These are phyloP conservation scores for Protea cynaroides DNA, from an alignment of 164 flowering plant genomes.

Conservation along the genomic window DNA sequence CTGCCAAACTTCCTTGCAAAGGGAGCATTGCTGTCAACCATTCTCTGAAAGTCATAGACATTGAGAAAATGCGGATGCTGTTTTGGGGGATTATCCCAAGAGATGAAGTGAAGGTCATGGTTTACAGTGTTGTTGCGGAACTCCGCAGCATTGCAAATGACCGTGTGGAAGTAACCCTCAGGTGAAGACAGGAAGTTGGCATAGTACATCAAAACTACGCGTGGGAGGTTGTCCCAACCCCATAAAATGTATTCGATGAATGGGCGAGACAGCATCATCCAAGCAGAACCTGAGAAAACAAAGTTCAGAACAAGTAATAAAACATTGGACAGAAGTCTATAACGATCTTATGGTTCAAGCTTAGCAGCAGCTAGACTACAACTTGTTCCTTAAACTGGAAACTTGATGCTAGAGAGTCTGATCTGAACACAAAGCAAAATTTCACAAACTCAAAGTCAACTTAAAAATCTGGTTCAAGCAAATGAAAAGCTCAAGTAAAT, in stretches of 20 bases:
- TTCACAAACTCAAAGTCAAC: too few relatives aligned
- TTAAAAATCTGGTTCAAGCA: too few relatives aligned
- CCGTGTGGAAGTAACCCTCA: constrained; percentile 89
- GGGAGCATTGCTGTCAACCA: constrained; percentile 71
- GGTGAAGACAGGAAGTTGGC: constrained; percentile 89
- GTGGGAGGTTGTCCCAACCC: constrained; percentile 91
- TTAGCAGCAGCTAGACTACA: too few relatives aligned
- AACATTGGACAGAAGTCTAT: neutral
- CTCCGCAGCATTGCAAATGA: constrained; percentile 66
- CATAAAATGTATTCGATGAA: constrained; percentile 68
- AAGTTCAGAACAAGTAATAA: neutral
- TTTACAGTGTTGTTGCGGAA: constrained; percentile 70
- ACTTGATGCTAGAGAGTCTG: too few relatives aligned
- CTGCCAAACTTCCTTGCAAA: constrained; percentile 72
- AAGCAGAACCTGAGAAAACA: constrained; percentile 67
- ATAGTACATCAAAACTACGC: constrained; percentile 74
- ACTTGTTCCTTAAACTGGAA: too few relatives aligned
- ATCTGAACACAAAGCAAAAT: too few relatives aligned
- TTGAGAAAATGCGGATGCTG: constrained; percentile 85
- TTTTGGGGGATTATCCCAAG: constrained; percentile 94
- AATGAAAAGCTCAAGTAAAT: too few relatives aligned
- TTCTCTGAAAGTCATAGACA: constrained; percentile 35
- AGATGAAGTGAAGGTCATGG: constrained; percentile 80
- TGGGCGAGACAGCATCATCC: constrained; percentile 88
- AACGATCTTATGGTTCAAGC: neutral